Percentiles rank a stretch among this genome's conserved stretches.
Conservation (phyloP, 768 basidiomycete species). For the Leucocoprinus leucothites region DNA sequence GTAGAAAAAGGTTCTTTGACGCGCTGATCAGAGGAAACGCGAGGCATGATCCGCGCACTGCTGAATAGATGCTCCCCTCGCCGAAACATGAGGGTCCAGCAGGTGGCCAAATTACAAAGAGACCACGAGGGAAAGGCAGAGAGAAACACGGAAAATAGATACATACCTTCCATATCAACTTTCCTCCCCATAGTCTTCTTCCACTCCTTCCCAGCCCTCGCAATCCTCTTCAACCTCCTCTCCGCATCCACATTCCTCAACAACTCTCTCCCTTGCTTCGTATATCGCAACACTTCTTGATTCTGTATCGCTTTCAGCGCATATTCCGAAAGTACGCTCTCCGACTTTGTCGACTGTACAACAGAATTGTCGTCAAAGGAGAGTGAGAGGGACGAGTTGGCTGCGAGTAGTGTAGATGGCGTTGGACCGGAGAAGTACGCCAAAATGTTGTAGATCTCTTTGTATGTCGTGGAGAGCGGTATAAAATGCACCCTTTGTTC, state of each 20-base stretch:
- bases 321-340: neutral
- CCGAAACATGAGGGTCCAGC: no score
- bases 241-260: conserved; percentile 14
- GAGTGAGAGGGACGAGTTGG: conserved; percentile 43
- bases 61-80: no score
- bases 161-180: conserved; percentile 87
- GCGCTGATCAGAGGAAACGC: no score
- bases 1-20: no score
- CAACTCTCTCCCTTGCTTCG: conserved; percentile 1
- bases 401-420: conserved; percentile 45
- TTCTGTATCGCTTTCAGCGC: conserved; percentile 14
- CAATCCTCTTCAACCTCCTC: conserved; percentile 68
- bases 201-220: conserved; percentile 89
- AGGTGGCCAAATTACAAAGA: no score
- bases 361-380: no score
- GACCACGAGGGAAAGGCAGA: neutral
- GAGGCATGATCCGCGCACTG: no score
- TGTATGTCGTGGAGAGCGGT: conserved; percentile 78
- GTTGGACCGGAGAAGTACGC: conserved; percentile 88
- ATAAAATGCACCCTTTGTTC: conserved; percentile 81
- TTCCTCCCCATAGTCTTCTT: conserved; percentile 74
- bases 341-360: no score
- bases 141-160: conserved; percentile 2
- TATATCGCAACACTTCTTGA: conserved; percentile 26
- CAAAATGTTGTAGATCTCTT: conserved; percentile 88